phyloP scores from a whole-genome alignment of 2,329 filamentous ascomycete species.

The Immersiporthe knoxdaviesiana region DNA sequence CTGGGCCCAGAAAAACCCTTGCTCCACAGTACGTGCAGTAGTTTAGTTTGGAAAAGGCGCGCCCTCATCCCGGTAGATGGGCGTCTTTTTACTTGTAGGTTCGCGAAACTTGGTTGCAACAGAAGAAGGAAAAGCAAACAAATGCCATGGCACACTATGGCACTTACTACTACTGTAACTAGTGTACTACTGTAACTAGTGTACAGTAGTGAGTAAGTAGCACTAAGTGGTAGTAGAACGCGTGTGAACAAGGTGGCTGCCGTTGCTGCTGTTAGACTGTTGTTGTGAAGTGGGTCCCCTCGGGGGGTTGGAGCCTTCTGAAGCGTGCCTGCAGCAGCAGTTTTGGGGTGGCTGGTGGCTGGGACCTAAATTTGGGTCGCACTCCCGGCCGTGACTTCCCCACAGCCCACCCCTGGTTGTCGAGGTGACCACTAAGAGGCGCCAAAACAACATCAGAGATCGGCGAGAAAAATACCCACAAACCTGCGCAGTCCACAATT shows the following conservation, averaged over 20 bases:
- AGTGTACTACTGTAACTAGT: background rate
- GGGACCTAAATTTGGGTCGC: conserved; percentile 3
- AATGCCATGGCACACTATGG: background rate
- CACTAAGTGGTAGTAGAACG: background rate
- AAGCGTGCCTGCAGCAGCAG: background rate
- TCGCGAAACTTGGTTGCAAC: background rate
- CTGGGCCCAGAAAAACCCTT: background rate
- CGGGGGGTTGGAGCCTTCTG: background rate
- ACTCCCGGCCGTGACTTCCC: background rate
- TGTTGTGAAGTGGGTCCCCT: background rate
- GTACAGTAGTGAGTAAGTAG: no score
- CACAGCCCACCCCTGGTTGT: background rate
- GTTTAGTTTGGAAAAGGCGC: background rate
- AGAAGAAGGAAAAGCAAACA: background rate
- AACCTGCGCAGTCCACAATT: background rate
- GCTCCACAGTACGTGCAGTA: background rate
- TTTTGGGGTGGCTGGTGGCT: conserved; percentile 1
- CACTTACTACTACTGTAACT: background rate
- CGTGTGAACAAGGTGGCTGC: background rate
- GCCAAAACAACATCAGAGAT: background rate
- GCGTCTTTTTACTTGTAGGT: no score
- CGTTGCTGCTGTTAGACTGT: background rate
- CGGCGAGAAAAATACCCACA: background rate
- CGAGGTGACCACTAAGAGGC: conserved; percentile 1
- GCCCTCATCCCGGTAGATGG: background rate